These are phyloP conservation scores for Taxillus chinensis DNA, from an alignment of 164 flowering plant genomes.

Conservation along the genomic window DNA sequence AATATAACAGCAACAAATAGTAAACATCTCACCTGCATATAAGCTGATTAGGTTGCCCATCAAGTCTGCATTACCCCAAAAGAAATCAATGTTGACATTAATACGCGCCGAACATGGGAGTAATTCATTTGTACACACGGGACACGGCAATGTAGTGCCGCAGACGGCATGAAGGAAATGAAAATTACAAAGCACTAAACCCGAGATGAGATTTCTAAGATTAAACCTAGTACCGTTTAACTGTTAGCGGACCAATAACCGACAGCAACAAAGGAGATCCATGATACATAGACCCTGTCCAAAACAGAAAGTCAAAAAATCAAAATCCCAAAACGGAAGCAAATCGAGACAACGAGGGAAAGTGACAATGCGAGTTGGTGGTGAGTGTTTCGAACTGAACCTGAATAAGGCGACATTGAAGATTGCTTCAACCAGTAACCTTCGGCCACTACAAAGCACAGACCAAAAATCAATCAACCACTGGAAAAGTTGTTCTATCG, in stretches of 20 bases:
- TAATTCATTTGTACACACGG: too few species aligned
- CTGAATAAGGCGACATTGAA: slow-evolving; percentile 93
- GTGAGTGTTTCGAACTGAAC: slow-evolving; percentile 19
- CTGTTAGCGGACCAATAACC: slow-evolving; percentile 80
- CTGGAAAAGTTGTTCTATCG: background rate
- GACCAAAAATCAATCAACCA: background rate
- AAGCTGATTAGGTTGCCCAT: slow-evolving; percentile 50
- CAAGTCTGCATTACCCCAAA: slow-evolving; percentile 35
- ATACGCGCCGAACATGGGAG: background rate
- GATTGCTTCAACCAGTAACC: slow-evolving; percentile 95
- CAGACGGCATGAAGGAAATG: too few species aligned
- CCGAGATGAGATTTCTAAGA: too few species aligned
- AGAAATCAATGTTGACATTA: background rate
- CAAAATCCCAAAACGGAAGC: too few species aligned
- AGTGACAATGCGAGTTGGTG: too few species aligned
- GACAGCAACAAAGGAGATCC: slow-evolving; percentile 83
- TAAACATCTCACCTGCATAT: slow-evolving; percentile 52
- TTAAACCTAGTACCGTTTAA: slow-evolving; percentile 32
- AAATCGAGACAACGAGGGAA: too few species aligned
- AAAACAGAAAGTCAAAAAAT: background rate
- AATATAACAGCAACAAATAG: background rate
- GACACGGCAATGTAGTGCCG: too few species aligned
- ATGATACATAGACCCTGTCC: slow-evolving; percentile 91
- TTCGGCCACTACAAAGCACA: slow-evolving; percentile 66
- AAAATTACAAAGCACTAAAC: too few species aligned